Evolutionary conservation across 139 green algal genomes (phyloP), one percentile per base, ranked within the genome.

Genomic region (Coccomyxa sp.): DNA sequence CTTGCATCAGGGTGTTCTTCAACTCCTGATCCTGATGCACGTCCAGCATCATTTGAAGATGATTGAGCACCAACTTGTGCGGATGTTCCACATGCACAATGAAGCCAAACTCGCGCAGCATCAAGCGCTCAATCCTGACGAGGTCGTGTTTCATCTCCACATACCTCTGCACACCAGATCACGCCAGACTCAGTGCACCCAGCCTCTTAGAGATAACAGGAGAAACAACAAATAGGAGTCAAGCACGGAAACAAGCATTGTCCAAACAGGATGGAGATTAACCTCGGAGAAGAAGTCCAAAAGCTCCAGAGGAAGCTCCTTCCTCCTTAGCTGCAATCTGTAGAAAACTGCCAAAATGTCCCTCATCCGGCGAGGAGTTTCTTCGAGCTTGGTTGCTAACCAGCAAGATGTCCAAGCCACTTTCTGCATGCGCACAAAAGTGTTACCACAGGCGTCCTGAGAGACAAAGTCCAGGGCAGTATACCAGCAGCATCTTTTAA

Each of bases 371-470:
- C 78, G 38, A 66, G 90, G 86, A 75, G 81, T 90, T 88, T 98
- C 96, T 88, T 98, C 96, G 15, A 98, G 93, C 91, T 98, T 98
- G 11, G 87, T 89, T 0, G 91, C 95, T 57, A 98, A 88, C 87
- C 90, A 98, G 1, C 93, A 88, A 21, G 87, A 90, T 13, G 93
- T 93, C 68, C 95, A 87, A 23, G 93, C 90, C 23, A 95, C 83
- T 18, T 87, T 89, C 91, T 95, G 92, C 88, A 80, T 16, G 31
- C 1, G 25, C n/a, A 27, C 9, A 57, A 7, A 3, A 28, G 9
- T 31, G 23, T 78, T 10, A 78, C 14, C 3, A 3, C 74, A 21
- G n/a, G 21, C 25, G 23, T 27, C 25, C 25, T 25, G 67, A 25
- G 23, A 75, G 7, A 3, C 25, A 7, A 75, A 75, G 3, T 25